Base-by-base conservation (phyloP, 164 flowering plant genomes). In the Berberis vulgaris region DNA sequence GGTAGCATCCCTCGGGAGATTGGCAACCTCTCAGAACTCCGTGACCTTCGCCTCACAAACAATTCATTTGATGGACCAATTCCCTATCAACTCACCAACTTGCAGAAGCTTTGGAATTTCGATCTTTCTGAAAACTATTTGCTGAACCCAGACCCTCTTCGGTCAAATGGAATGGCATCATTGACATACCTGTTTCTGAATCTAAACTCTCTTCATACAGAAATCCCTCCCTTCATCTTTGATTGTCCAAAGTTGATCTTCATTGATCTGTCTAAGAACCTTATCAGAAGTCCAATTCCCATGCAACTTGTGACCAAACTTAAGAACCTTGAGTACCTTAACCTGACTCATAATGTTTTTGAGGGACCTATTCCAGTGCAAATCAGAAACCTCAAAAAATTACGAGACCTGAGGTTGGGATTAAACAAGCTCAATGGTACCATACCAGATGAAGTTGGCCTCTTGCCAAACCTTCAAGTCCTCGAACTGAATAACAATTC, bases 211-310 rank as follows among this genome's bases (percentile, higher is more conserved):
- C n/a, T n/a, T n/a, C n/a, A n/a, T n/a, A n/a, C n/a, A 2, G 67
- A 68, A 41, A 38, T 75, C 7, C 78, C 78, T 1, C 70, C 67
- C 1, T 75, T 75, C 62, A 63, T 75, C 54, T 68, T 62, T 49
- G 10, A 54, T 11, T 65, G 74, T 50, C 61, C 67, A 1, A 68
- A 65, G n/a, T 54, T 75, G n/a, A 49, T 62, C 45, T 46, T 53
- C 49, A 43, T 75, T 54, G 78, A 71, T 49, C 39, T 75, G 45
- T 54, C 62, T 0, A 45, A 50, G 1, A 75, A 75, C 59, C 44
- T 10, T 9, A 54, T 65, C 41, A 12, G 11, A 7, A 70, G 74
- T 54, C 67, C 42, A 9, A 68, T 71, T 45, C 78, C 78, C 7
- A 8, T 43, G 1, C 43, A 62, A 43, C 43, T 65, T 2, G 1